Evolutionary conservation across 139 green algal species (phyloP).

Genomic region (Auxenochlorella pyrenoidosa): DNA sequence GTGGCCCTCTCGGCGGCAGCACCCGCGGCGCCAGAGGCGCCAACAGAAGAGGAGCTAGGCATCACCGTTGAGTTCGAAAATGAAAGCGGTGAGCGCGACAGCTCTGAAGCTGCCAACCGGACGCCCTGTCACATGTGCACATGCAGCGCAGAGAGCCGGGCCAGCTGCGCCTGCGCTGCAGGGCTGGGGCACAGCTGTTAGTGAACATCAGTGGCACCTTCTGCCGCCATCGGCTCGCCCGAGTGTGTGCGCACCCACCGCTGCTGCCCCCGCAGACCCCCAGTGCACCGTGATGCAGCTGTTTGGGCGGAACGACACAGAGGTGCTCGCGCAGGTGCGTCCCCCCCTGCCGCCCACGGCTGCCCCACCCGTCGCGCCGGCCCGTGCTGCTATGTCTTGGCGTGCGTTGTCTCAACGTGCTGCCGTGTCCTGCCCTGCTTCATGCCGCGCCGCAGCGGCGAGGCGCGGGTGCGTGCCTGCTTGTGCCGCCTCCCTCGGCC

Average conservation of each 20-base stretch:
- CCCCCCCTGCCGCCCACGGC: too few relatives aligned
- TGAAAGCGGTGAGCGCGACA: neutral
- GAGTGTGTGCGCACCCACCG: neutral
- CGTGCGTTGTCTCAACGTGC: neutral
- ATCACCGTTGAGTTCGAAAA: slow-evolving; percentile 28
- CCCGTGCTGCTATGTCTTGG: too few relatives aligned
- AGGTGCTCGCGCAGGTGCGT: slow-evolving; percentile 8
- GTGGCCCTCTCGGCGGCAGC: slow-evolving; percentile 22
- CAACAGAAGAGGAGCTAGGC: neutral
- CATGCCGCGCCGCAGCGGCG: neutral
- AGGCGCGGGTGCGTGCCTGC: neutral
- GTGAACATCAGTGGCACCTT: too few relatives aligned
- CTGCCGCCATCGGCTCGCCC: too few relatives aligned
- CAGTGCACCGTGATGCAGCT: slow-evolving; percentile 34
- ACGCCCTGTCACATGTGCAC: too few relatives aligned
- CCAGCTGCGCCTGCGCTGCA: too few relatives aligned
- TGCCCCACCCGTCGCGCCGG: neutral
- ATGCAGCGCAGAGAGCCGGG: too few relatives aligned
- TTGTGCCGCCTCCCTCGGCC: neutral
- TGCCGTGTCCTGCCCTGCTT: neutral
- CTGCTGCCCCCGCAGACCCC: neutral
- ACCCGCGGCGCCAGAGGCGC: neutral
- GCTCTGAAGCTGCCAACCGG: neutral
- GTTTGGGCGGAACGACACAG: slow-evolving; percentile 27
- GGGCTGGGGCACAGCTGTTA: too few relatives aligned